phyloP scores from a whole-genome alignment of 306 rosid species.

The Dalbergia cultrata region DNA sequence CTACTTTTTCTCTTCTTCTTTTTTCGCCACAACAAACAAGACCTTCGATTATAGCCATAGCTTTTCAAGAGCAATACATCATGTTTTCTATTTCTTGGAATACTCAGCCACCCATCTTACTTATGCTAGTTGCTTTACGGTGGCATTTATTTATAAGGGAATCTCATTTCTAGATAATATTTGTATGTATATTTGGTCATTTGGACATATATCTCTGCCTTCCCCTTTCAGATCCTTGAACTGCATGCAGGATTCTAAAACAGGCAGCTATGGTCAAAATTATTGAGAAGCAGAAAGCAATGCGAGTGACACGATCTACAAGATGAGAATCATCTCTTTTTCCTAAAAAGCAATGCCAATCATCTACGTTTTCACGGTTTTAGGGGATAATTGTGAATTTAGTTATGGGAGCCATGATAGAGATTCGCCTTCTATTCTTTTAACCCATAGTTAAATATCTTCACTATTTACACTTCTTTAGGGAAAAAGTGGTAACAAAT shows the following conservation, averaged over 20 bases:
- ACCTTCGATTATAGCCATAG: no score
- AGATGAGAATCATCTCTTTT: slow-evolving; percentile 42
- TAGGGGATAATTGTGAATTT: background rate
- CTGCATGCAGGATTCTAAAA: slow-evolving; percentile 13
- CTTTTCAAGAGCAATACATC: no score
- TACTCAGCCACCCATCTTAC: background rate
- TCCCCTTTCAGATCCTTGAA: background rate
- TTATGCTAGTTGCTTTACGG: background rate
- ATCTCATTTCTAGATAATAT: background rate
- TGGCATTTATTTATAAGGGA: background rate
- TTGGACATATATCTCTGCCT: background rate
- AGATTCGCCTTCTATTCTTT: background rate
- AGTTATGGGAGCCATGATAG: background rate
- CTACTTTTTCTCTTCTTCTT: no score
- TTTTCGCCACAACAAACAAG: no score
- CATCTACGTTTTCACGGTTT: background rate
- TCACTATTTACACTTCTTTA: background rate
- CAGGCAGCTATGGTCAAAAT: slow-evolving; percentile 48
- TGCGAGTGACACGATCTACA: slow-evolving; percentile 37
- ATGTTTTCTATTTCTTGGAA: background rate
- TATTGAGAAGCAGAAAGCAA: slow-evolving; percentile 37
- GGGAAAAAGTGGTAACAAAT: background rate
- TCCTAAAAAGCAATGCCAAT: slow-evolving; percentile 54
- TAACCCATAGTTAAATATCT: background rate
- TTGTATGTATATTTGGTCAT: background rate